These are phyloP conservation scores for Dryas drummondii DNA, from an alignment of 306 rosid species.

Conservation along the genomic window DNA sequence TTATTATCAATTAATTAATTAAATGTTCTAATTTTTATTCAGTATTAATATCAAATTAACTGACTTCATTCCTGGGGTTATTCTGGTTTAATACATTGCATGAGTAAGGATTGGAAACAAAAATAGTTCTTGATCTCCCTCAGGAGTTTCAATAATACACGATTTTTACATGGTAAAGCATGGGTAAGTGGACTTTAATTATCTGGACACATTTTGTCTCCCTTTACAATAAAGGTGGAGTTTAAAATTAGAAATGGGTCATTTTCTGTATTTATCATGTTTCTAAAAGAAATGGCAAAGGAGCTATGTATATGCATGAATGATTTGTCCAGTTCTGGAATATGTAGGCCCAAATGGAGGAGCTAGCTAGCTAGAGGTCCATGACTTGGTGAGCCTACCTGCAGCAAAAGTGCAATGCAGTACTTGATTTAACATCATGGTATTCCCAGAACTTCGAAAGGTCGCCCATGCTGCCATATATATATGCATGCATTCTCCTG, in stretches of 20 bases:
- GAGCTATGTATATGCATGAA: too few relatives aligned
- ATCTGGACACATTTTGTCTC: neutral
- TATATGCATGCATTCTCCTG: slow-evolving; percentile 3
- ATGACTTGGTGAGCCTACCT: neutral
- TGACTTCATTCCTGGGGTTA: too few relatives aligned
- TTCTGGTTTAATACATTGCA: too few relatives aligned
- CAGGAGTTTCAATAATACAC: too few relatives aligned
- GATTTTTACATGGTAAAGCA: neutral
- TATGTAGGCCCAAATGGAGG: neutral
- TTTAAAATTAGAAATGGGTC: neutral
- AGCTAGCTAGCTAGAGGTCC: slow-evolving; percentile 7
- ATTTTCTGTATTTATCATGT: neutral
- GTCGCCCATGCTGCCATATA: neutral
- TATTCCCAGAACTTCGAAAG: slow-evolving; percentile 3
- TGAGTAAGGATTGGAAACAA: too few relatives aligned
- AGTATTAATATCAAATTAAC: too few relatives aligned
- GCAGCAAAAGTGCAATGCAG: slow-evolving; percentile 10
- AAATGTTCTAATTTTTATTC: too few relatives aligned
- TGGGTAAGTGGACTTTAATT: neutral
- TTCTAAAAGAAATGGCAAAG: neutral
- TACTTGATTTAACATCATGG: slow-evolving; percentile 5
- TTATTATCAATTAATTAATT: too few relatives aligned
- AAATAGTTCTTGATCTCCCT: too few relatives aligned
- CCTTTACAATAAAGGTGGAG: neutral
- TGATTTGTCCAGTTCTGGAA: too few relatives aligned